Conservation (phyloP, 1,284 basidiomycete species). For the Apiotrichum veenhuisii region DNA sequence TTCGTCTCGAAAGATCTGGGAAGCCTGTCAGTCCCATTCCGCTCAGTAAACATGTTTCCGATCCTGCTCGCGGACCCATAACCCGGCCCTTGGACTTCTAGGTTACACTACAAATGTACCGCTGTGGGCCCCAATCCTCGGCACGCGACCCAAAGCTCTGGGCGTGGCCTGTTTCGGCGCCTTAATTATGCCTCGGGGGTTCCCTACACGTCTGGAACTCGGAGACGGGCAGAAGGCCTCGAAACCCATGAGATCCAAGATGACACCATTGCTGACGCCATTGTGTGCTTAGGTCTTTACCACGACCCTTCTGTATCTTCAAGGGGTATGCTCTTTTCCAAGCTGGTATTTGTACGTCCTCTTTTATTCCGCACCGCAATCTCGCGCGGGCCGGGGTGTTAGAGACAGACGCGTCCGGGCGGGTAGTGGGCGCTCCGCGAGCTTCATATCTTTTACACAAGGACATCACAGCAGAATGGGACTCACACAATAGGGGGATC, state of each 20-base stretch:
- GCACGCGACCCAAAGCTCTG: not conserved
- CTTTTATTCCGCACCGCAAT: conserved; percentile 13
- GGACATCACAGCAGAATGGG: conserved; percentile 22
- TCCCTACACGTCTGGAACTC: conserved; percentile 9
- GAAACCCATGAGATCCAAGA: conserved; percentile 18
- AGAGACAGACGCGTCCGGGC: not conserved
- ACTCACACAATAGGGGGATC: conserved; percentile 13
- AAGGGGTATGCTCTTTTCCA: conserved; percentile 13
- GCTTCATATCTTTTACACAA: conserved; percentile 27
- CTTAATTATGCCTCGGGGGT: conserved; percentile 12
- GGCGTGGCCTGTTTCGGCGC: conserved; percentile 14
- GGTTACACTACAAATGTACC: too few relatives aligned
- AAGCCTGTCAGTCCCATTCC: conserved; percentile 1
- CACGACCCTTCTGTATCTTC: conserved; percentile 6
- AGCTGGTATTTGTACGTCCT: conserved; percentile 20
- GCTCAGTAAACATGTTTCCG: not conserved
- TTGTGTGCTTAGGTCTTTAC: conserved; percentile 22
- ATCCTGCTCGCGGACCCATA: not conserved
- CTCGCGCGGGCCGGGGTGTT: conserved; percentile 9
- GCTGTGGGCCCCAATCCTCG: conserved; percentile 16
- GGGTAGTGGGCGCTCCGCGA: conserved; percentile 2
- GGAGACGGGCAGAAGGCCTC: conserved; percentile 17
- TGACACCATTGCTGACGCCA: not conserved
- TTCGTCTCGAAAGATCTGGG: not conserved
- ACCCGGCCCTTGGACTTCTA: not conserved